These are phyloP conservation scores for Aegilops longissima DNA, from an alignment of 176 grass and related monocot species.

Conservation along the genomic window DNA sequence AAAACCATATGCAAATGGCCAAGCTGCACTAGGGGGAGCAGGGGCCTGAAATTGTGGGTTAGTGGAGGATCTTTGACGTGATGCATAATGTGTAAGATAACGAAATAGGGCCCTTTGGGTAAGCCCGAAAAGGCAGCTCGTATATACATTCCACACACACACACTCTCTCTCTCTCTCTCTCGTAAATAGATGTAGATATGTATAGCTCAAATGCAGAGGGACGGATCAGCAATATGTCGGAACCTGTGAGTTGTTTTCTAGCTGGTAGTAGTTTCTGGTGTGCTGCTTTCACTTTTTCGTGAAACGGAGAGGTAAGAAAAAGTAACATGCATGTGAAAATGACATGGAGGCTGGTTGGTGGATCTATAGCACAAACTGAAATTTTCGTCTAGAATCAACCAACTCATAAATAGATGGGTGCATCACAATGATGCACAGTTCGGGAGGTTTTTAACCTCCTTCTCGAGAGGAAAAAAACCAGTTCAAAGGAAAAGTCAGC, in stretches of 20 bases:
- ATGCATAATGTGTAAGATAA: background rate
- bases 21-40: constrained; percentile 32
- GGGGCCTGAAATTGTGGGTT: constrained; percentile 47
- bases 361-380: background rate
- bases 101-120: background rate
- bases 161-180: background rate
- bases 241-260: constrained; percentile 6
- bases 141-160: background rate
- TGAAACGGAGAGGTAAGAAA: background rate
- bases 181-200: background rate
- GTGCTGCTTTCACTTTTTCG: background rate
- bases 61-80: constrained; percentile 47
- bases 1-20: constrained; percentile 26
- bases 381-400: background rate
- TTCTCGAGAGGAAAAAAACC: background rate
- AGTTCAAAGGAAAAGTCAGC: background rate
- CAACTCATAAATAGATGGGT: too few species aligned
- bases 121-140: background rate
- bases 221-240: background rate
- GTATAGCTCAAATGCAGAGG: background rate
- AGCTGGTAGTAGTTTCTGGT: background rate
- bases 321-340: background rate
- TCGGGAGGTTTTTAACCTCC: background rate
- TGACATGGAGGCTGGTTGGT: background rate
- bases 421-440: too few species aligned